phyloP scores from a whole-genome alignment of 352 stramenopile species.

The Phytophthora ramorum region DNA sequence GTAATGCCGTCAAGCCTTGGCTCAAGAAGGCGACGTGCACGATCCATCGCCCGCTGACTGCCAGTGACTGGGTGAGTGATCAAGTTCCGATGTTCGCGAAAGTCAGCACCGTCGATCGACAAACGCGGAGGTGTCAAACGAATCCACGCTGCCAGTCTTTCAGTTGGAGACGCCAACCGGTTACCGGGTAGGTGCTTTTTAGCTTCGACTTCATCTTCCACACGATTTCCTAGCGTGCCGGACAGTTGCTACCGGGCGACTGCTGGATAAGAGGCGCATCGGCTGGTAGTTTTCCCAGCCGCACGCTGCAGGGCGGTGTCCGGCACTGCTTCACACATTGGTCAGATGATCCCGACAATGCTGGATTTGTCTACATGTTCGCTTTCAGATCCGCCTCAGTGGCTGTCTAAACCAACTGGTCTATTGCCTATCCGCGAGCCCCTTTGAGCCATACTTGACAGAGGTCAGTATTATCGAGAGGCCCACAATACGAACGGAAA shows the following conservation, averaged over 20 bases:
- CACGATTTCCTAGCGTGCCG: constrained; percentile 14
- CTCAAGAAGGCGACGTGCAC: too few relatives aligned
- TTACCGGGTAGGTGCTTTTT: background rate
- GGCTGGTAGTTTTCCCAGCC: background rate
- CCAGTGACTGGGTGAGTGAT: too few relatives aligned
- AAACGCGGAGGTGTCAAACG: background rate
- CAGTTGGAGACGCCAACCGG: too few relatives aligned
- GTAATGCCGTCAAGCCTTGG: too few relatives aligned
- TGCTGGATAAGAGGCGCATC: constrained; percentile 9
- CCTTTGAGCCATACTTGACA: constrained; percentile 3
- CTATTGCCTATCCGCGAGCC: constrained; percentile 13
- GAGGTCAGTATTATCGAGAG: background rate
- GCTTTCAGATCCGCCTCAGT: constrained; percentile 1
- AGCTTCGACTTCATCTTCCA: constrained; percentile 9
- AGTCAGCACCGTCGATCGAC: too few relatives aligned
- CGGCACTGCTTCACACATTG: constrained; percentile 3
- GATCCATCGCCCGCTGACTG: too few relatives aligned
- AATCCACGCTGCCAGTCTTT: background rate
- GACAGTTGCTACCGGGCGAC: constrained; percentile 14
- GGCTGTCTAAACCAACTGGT: constrained; percentile 14
- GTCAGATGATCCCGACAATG: constrained; percentile 13
- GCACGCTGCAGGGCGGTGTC: background rate
- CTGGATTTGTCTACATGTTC: constrained; percentile 11
- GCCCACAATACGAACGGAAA: background rate
- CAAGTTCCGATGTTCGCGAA: too few relatives aligned